phyloP scores from a whole-genome alignment of 2,329 filamentous ascomycete genomes.

The Calonectria pseudoturangicola region DNA sequence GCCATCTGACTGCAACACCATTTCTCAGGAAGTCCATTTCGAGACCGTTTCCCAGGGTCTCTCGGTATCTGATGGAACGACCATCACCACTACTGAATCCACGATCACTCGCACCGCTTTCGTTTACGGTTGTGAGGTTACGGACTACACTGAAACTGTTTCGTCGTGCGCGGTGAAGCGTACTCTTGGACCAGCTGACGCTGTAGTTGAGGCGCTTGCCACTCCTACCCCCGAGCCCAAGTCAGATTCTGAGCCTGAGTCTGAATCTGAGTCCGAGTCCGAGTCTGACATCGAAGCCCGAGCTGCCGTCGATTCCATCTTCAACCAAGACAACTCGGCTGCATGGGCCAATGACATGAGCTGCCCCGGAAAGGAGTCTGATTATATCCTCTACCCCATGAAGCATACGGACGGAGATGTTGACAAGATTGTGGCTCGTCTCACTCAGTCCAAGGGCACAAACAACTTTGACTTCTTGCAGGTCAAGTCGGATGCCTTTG shows the following conservation, averaged over 20 bases:
- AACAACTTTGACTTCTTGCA: constrained; percentile 14
- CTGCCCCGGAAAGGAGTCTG: constrained; percentile 19
- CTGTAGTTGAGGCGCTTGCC: neutral
- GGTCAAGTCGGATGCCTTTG: constrained; percentile 16
- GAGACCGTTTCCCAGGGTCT: constrained; percentile 11
- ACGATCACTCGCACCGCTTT: neutral
- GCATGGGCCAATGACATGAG: constrained; percentile 23
- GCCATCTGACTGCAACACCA: neutral
- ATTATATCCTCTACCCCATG: constrained; percentile 16
- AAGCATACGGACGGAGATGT: constrained; percentile 10
- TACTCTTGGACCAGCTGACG: neutral
- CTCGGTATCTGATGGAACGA: constrained; percentile 1
- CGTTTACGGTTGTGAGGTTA: constrained; percentile 6
- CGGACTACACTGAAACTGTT: constrained; percentile 9
- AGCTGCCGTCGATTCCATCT: constrained; percentile 9
- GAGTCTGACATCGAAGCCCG: constrained; percentile 3
- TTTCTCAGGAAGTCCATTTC: constrained; percentile 15
- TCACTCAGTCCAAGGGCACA: constrained; percentile 9
- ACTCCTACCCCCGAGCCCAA: neutral
- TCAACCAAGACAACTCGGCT: constrained; percentile 12
- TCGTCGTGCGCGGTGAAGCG: constrained; percentile 20
- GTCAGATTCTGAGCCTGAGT: neutral
- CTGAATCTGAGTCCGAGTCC: neutral
- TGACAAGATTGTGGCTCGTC: neutral
- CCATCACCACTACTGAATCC: constrained; percentile 1